Base-by-base conservation (phyloP, 75 land plant species). In the Selaginella moellendorffii region DNA sequence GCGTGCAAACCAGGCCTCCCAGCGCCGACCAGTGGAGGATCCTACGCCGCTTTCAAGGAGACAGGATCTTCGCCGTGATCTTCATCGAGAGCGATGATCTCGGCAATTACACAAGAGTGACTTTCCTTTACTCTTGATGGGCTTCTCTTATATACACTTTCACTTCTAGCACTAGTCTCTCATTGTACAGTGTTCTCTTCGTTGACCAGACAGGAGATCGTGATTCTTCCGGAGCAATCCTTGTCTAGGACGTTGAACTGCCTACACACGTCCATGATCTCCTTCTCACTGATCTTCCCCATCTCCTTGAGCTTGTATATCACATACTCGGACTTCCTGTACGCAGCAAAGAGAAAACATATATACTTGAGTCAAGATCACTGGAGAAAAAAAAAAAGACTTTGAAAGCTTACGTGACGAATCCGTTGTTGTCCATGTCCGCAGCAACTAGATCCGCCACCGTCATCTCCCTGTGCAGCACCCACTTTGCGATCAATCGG, bases 361-460 rank as follows among this genome's bases (percentile, higher is more conserved):
- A 36, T 14, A 36, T 14, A 36, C 46, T 5, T 36, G 46, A 36
- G n/a, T n/a, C n/a, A n/a, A n/a, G n/a, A n/a, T n/a, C n/a, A n/a
- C n/a, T n/a, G n/a, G n/a, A n/a, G n/a, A n/a, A n/a, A n/a, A n/a
- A n/a, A n/a, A n/a, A n/a, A n/a, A n/a, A n/a, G n/a, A 36, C 46
- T 8, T 9, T 8, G 14, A 8, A 24, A 19, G 26, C 71, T 64
- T 26, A 85, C 88, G 82, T 88, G 54, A 88, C 81, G 77, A 76
- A 81, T n/a, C 95, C 95, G 72, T 88, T 76, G 53, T 81, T 79
- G 68, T 88, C 95, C 28, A 86, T 77, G 58, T 88, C 95, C 0
- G 95, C 95, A 20, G 79, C 82, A 54, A 88, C 66, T 62, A 88
- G 76, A 67, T 88, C 87, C 0, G 78, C 69, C 20, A 83, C 74